Base-by-base conservation (phyloP, 805 yeast species). In the Middelhovenomyces tepae region DNA sequence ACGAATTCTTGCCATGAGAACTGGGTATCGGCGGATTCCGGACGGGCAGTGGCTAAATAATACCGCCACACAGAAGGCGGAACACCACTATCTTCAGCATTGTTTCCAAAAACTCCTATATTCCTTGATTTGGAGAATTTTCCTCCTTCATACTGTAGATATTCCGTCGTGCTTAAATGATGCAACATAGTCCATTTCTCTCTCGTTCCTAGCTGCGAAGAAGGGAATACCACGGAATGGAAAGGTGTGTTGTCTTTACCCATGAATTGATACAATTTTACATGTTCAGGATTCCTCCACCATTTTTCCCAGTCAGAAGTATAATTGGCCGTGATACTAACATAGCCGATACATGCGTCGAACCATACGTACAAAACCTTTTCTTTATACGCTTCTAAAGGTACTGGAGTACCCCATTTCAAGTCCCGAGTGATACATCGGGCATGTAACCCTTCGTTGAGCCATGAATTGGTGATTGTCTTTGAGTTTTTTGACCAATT, bases 161-260 rank as follows among this genome's bases (percentile, higher is more conserved):
- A 91, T 63, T 89, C 99, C 8, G 99, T 91, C 28, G 98, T 87
- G 56, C 77, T 82, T 47, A 91, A 63, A 59, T 87, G 95, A 52
- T 85, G 83, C 46, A 87, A 68, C 73, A 74, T 78, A 39, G 95
- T 86, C 97, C 97, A 91, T 30, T 67, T 51, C 37, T 89, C 89
- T 13, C 69, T 61, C 11, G 98, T 87, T 57, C 97, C 99, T 28
- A 91, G 63, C 60, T 78, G 80, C 17, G 94, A 64, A 27, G 93
- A 78, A 39, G 99, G 99, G 85, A 89, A 91, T 36, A 91, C 94
- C 36, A 91, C 98, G 1, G 95, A 81, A 57, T 91, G 99, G 84
- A 91, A 91, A 20, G 97, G 96, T 50, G 87, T 96, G 54, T 91
- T 91, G 61, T 91, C 99, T 59, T 91, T 91, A 61, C 99, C 99